phyloP scores from a whole-genome alignment of 192 early-diverging fungal genomes.

The Backusella sp. region DNA sequence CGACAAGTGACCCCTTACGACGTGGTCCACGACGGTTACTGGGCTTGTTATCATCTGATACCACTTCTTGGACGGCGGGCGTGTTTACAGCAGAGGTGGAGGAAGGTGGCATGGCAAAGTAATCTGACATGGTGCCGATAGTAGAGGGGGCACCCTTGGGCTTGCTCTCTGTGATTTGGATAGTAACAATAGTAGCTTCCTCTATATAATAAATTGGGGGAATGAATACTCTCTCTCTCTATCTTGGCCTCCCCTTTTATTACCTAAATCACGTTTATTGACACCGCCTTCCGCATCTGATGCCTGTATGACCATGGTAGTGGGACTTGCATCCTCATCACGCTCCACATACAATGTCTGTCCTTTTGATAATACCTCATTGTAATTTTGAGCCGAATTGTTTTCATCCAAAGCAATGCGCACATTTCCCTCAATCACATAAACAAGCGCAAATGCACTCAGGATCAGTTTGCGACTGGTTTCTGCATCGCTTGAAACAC shows the following conservation, averaged over 20 bases:
- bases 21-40: conserved; percentile 28
- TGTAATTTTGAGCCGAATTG: conserved; percentile 10
- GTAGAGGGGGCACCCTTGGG: conserved; percentile 15
- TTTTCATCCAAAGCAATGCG: conserved; percentile 30
- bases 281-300: conserved; percentile 25
- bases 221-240: not conserved
- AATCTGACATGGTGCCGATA: conserved; percentile 18
- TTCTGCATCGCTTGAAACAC: conserved; percentile 35
- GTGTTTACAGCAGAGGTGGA: not conserved
- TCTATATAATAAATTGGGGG: not conserved
- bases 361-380: conserved; percentile 31
- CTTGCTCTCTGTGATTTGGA: conserved; percentile 29
- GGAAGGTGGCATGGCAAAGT: conserved; percentile 6
- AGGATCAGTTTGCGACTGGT: conserved; percentile 48
- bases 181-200: conserved; percentile 33
- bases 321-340: conserved; percentile 53
- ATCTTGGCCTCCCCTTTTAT: not conserved
- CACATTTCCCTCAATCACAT: conserved; percentile 54
- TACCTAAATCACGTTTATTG: conserved; percentile 26
- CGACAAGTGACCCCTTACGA: conserved; percentile 60
- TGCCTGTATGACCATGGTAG: conserved; percentile 45
- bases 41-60: conserved; percentile 4
- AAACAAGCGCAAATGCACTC: conserved; percentile 51
- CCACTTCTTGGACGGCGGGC: not conserved
- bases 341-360: conserved; percentile 57